Evolutionary conservation across 2,329 filamentous ascomycete genomes (phyloP).

Genomic region (Verticillium zaregamsianum): DNA sequence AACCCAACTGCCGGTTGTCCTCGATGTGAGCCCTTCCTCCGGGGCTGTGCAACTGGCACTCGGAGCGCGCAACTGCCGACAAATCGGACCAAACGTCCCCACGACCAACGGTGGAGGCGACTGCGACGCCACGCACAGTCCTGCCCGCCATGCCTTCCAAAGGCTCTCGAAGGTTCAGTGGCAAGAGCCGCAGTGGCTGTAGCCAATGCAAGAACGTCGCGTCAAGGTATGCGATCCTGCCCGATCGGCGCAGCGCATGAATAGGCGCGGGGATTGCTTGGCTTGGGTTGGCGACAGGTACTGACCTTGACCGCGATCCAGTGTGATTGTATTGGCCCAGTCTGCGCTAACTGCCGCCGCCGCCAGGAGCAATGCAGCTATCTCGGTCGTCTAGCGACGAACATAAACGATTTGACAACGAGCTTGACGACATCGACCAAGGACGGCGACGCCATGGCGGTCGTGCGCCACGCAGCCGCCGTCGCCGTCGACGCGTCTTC

Average conservation of each 20-base stretch:
- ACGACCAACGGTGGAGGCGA: neutral
- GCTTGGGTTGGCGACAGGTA: neutral
- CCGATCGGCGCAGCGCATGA: too few relatives aligned
- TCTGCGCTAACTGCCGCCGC: constrained; percentile 12
- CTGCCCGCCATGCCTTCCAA: constrained; percentile 3
- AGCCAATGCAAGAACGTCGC: constrained; percentile 12
- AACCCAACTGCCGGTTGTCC: neutral
- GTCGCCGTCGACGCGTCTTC: constrained; percentile 11
- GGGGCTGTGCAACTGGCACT: neutral
- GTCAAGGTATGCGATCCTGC: constrained; percentile 9
- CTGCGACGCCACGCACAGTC: neutral
- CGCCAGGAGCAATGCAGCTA: constrained; percentile 13
- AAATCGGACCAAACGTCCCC: neutral
- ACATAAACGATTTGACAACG: constrained; percentile 7
- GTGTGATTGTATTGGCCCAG: constrained; percentile 12
- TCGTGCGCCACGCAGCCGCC: constrained; percentile 10
- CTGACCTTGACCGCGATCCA: neutral
- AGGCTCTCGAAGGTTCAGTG: constrained; percentile 12
- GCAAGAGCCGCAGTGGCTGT: constrained; percentile 13
- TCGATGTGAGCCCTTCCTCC: neutral
- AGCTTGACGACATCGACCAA: constrained; percentile 3
- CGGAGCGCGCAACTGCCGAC: neutral
- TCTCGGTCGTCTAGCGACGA: constrained; percentile 10
- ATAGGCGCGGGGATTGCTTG: neutral
- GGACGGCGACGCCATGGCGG: constrained; percentile 5